These are phyloP conservation scores for Suhomyces sp. DNA, from an alignment of 805 yeast species.

Conservation along the genomic window DNA sequence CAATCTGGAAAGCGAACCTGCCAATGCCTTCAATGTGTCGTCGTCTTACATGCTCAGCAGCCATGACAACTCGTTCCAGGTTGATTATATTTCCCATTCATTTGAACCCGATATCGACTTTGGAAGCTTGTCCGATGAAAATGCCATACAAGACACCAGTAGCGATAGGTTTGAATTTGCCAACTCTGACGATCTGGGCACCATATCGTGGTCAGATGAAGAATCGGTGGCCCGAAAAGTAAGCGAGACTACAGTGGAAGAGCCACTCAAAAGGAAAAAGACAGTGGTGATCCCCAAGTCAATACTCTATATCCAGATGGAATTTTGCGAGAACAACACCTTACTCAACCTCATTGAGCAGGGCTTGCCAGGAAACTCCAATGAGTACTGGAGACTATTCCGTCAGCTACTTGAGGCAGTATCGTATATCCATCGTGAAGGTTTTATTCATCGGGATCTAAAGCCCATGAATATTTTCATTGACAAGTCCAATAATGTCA, in stretches of 20 bases:
- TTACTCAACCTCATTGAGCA: conserved; percentile 73
- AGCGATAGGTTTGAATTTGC: conserved; percentile 33
- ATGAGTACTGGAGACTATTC: conserved; percentile 86
- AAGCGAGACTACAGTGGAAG: neutral
- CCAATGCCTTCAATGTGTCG: conserved; percentile 19
- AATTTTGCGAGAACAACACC: conserved; percentile 94
- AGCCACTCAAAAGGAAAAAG: neutral
- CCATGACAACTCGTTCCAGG: conserved; percentile 29
- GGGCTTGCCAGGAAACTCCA: conserved; percentile 65
- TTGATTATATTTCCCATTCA: conserved; percentile 71
- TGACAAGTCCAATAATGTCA: conserved; percentile 82
- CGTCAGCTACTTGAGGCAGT: conserved; percentile 88
- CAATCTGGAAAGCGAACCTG: conserved; percentile 17
- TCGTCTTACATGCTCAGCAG: conserved; percentile 15
- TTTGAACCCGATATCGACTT: conserved; percentile 57
- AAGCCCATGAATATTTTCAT: conserved; percentile 96
- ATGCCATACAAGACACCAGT: conserved; percentile 25
- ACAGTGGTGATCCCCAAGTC: conserved; percentile 31
- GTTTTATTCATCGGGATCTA: conserved; percentile 91
- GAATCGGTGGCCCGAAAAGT: neutral
- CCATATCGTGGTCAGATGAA: conserved; percentile 2
- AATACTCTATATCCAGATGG: conserved; percentile 95
- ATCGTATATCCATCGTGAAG: conserved; percentile 86
- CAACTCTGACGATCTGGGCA: conserved; percentile 16
- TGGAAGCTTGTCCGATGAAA: conserved; percentile 35